phyloP scores from a whole-genome alignment of 768 basidiomycete species.

The Boletus reticuloceps region DNA sequence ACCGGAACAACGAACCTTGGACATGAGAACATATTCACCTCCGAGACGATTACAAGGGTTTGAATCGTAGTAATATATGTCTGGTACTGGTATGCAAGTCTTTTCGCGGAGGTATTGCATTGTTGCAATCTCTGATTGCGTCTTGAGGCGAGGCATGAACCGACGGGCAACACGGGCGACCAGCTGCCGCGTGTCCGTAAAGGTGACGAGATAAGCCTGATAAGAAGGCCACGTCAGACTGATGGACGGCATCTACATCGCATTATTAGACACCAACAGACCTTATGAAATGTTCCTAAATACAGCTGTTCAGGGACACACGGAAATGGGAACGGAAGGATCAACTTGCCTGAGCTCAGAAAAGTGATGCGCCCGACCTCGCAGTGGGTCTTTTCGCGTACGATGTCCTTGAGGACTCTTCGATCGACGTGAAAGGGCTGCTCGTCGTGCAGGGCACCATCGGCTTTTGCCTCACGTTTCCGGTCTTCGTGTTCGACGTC shows the following conservation, averaged over 20 bases:
- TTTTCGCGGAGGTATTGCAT: slow-evolving; percentile 74
- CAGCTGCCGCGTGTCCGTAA: slow-evolving; percentile 57
- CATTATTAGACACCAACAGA: slow-evolving; percentile 20
- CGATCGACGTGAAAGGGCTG: slow-evolving; percentile 77
- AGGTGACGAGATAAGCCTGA: slow-evolving; percentile 75
- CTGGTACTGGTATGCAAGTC: slow-evolving; percentile 71
- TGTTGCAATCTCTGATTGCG: slow-evolving; percentile 84
- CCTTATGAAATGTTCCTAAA: slow-evolving; percentile 85
- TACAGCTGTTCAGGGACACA: neutral
- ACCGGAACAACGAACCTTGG: slow-evolving; percentile 52
- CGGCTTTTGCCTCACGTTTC: slow-evolving; percentile 58
- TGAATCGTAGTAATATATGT: slow-evolving; percentile 73
- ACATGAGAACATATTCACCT: slow-evolving; percentile 85
- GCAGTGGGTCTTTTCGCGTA: slow-evolving; percentile 63
- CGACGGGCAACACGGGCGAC: slow-evolving; percentile 81
- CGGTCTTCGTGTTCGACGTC: slow-evolving; percentile 70
- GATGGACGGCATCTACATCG: neutral
- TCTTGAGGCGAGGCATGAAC: slow-evolving; percentile 85
- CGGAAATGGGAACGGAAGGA: slow-evolving; percentile 9
- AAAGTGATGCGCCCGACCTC: slow-evolving; percentile 72
- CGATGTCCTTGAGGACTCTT: slow-evolving; percentile 70
- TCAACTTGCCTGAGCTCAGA: slow-evolving; percentile 63
- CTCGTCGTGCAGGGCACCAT: slow-evolving; percentile 57
- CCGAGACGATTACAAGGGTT: slow-evolving; percentile 84
- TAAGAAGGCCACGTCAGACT: slow-evolving; percentile 5